A percentile compares a stretch with the other conserved stretches of the same genome.
Evolutionary conservation across 805 yeast genomes (phyloP).

Genomic region (Peterozyma toletana): DNA sequence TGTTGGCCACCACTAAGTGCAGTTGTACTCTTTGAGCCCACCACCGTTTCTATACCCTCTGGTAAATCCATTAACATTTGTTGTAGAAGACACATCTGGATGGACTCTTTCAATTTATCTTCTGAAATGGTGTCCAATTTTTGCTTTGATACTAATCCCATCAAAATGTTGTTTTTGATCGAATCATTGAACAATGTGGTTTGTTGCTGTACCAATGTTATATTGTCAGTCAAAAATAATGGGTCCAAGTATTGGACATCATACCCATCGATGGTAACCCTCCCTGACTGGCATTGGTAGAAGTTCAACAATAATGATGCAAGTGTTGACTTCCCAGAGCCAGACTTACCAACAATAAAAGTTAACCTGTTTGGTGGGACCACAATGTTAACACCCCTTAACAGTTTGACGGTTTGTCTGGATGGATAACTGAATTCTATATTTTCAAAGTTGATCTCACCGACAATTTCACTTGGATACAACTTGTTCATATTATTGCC

Average conservation of each 20-base stretch:
- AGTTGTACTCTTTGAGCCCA: conserved; percentile 36
- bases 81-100: conserved; percentile 43
- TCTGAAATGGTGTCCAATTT: conserved; percentile 17
- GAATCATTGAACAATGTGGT: conserved; percentile 61
- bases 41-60: conserved; percentile 43
- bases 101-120: conserved; percentile 31
- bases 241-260: conserved; percentile 33
- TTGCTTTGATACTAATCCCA: conserved; percentile 33
- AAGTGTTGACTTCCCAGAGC: conserved; percentile 89
- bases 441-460: conserved; percentile 45
- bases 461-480: conserved; percentile 26
- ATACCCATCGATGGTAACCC: conserved; percentile 48
- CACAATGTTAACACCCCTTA: conserved; percentile 38
- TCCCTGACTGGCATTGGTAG: conserved; percentile 47
- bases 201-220: conserved; percentile 70
- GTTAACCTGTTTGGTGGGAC: conserved; percentile 41
- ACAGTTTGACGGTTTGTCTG: conserved; percentile 37
- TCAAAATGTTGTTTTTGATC: conserved; percentile 51
- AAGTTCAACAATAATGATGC: conserved; percentile 54
- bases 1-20: conserved; percentile 85
- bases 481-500: conserved; percentile 1
- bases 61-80: conserved; percentile 42
- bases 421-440: conserved; percentile 62
- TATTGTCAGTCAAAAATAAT: conserved; percentile 50
- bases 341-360: conserved; percentile 80